Conservation (phyloP, 371 early-diverging fungal species). For the Dichotomocladium elegans region DNA sequence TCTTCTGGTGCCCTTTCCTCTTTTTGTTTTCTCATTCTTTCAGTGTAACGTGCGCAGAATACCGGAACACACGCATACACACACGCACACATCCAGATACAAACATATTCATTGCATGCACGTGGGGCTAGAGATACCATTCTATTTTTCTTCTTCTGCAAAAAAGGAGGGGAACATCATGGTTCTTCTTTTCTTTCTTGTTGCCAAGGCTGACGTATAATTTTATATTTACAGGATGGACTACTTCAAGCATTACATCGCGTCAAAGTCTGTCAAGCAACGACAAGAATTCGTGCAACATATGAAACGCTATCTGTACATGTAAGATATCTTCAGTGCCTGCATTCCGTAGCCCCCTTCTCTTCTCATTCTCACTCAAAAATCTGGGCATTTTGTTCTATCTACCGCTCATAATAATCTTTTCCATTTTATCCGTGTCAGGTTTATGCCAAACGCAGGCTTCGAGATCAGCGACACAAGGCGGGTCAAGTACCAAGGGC, state of each 20-base stretch:
- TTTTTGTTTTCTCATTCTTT: no score
- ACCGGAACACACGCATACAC: no score
- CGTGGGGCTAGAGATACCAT: no score
- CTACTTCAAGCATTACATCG: conserved; percentile 35
- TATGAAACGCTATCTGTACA: conserved; percentile 47
- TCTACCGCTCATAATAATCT: not conserved
- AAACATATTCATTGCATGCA: no score
- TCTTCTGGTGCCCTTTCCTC: no score
- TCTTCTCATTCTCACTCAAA: conserved; percentile 24
- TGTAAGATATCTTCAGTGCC: conserved; percentile 27
- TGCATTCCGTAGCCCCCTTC: conserved; percentile 11
- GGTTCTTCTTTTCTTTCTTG: conserved; percentile 1
- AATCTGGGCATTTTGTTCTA: not conserved
- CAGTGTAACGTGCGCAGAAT: no score
- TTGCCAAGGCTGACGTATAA: no score
- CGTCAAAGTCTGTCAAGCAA: conserved; percentile 25
- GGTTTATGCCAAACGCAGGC: conserved; percentile 85
- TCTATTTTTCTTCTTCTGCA: no score
- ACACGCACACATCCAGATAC: no score
- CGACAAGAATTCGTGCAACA: conserved; percentile 42
- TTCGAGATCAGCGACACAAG: conserved; percentile 74
- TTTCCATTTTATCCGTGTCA: conserved; percentile 28
- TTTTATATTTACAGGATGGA: conserved; percentile 31
- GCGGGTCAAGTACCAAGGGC: conserved; percentile 66
- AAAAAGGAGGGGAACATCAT: no score